Percentiles rank a stretch among this genome's conserved stretches.
These are phyloP conservation scores for Kwoniella heveanensis DNA, from an alignment of 768 basidiomycete species.

Conservation along the genomic window DNA sequence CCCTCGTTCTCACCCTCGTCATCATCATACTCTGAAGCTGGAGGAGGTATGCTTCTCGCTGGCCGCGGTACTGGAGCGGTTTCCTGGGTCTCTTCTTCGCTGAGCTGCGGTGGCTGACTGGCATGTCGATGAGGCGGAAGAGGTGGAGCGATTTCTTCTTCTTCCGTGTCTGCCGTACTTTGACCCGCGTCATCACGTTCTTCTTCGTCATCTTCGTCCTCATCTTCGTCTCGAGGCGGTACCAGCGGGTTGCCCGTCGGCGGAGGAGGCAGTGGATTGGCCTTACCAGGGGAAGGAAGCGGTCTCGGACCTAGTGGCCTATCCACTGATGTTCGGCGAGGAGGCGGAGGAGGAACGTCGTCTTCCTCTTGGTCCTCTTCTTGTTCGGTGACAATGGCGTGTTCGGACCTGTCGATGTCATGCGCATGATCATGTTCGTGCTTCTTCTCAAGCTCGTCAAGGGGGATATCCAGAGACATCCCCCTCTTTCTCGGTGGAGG, in stretches of 20 bases:
- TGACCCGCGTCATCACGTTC: slow-evolving; percentile 12
- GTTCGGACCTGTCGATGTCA: not conserved
- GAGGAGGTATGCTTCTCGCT: slow-evolving; percentile 1
- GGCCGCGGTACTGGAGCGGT: not conserved
- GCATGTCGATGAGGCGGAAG: slow-evolving; percentile 5
- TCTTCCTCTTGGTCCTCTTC: slow-evolving; percentile 31
- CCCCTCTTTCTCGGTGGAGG: slow-evolving; percentile 27
- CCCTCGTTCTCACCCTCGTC: slow-evolving; percentile 34
- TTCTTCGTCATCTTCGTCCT: slow-evolving; percentile 31
- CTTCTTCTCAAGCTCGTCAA: slow-evolving; percentile 53
- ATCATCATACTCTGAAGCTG: slow-evolving; percentile 5
- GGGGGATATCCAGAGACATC: slow-evolving; percentile 31
- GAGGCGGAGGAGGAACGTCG: slow-evolving; percentile 38
- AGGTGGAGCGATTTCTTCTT: slow-evolving; percentile 13
- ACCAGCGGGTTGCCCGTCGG: slow-evolving; percentile 31
- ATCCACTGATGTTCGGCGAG: slow-evolving; percentile 16
- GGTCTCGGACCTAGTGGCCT: slow-evolving; percentile 33
- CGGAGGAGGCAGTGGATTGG: slow-evolving; percentile 27
- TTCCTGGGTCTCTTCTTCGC: not conserved
- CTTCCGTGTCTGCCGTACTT: slow-evolving; percentile 8
- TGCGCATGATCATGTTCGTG: slow-evolving; percentile 40
- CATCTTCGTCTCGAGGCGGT: slow-evolving; percentile 41
- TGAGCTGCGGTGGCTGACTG: not conserved
- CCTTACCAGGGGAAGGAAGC: slow-evolving; percentile 24
- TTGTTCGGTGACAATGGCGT: slow-evolving; percentile 19